Base-by-base conservation (phyloP, 352 stramenopile genomes). In the Globisporangium parvum region DNA sequence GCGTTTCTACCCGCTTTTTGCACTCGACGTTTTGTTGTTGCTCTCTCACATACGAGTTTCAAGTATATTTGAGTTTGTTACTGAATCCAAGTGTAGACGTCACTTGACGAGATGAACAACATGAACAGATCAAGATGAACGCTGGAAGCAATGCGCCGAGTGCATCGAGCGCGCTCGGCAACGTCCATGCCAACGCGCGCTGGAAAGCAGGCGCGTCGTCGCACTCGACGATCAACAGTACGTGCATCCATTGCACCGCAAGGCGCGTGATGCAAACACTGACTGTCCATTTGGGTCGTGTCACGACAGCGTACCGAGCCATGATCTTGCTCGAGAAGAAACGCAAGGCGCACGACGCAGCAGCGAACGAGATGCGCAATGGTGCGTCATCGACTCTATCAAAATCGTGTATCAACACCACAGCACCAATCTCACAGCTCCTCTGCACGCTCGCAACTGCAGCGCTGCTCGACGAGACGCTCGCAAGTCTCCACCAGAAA, bases 291-390 rank as follows among this genome's bases (percentile, higher is more conserved):
- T 28, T 20, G 15, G 28, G 41, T 5, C 31, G 12, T 20, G 12
- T 41, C 12, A 9, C n/a, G 3, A n/a, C 20, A 79, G 70, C 49
- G 10, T 69, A 74, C 33, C 65, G 77, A 26, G 73, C 68, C 52
- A 62, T 90, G 21, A 49, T 87, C 39, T 40, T 79, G 62, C 64
- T 75, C 14, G 75, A 87, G 51, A 78, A 84, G 51, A 80, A 81
- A 44, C 71, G 66, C 42, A 81, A 79, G 55, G 51, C 62, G 9
- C 73, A 76, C 47, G 65, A 85, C 31, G 63, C 69, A 40, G 79
- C 79, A 11, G 63, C 61, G 39, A 62, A 49, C 21, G 66, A 78
- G 40, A 52, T 87, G 51, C 85, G 74, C 53, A 60, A 69, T 18
- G 62, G 76, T 87, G 59, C 24, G 15, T 6, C 12, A 6, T 26